These are phyloP conservation scores for Irpex lacteus DNA, from an alignment of 1,284 basidiomycete genomes.

Conservation along the genomic window DNA sequence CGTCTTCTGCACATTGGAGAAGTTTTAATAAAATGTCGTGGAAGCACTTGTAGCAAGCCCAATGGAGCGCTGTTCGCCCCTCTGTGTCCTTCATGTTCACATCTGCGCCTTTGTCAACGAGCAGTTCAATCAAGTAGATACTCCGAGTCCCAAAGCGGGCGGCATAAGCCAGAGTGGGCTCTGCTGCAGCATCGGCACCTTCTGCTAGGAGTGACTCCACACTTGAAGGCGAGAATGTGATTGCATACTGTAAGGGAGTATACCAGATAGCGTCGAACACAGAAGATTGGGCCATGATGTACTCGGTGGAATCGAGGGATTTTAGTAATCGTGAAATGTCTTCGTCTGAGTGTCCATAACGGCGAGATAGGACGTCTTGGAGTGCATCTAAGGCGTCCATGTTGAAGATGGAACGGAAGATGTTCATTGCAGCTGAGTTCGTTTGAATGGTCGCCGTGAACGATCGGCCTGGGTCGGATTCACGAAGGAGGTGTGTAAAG, in stretches of 20 bases:
- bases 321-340: background rate
- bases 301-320: background rate
- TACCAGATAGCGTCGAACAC: too few species aligned
- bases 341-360: background rate
- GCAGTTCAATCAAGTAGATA: too few species aligned
- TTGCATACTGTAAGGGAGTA: too few species aligned
- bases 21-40: too few species aligned
- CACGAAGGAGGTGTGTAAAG: background rate
- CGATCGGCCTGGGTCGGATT: background rate
- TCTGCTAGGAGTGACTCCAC: background rate
- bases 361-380: background rate
- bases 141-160: background rate
- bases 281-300: too few species aligned
- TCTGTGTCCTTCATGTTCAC: too few species aligned
- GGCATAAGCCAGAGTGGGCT: background rate
- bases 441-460: background rate
- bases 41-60: too few species aligned
- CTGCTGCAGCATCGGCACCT: background rate
- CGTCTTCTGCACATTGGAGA: too few species aligned
- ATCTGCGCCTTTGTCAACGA: too few species aligned
- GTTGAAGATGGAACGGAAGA: background rate
- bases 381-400: background rate
- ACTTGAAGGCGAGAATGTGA: background rate
- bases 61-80: too few species aligned
- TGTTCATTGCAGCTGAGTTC: background rate